Base-by-base conservation (phyloP, 2,329 filamentous ascomycete species). In the Herpomyces periplanetae region DNA sequence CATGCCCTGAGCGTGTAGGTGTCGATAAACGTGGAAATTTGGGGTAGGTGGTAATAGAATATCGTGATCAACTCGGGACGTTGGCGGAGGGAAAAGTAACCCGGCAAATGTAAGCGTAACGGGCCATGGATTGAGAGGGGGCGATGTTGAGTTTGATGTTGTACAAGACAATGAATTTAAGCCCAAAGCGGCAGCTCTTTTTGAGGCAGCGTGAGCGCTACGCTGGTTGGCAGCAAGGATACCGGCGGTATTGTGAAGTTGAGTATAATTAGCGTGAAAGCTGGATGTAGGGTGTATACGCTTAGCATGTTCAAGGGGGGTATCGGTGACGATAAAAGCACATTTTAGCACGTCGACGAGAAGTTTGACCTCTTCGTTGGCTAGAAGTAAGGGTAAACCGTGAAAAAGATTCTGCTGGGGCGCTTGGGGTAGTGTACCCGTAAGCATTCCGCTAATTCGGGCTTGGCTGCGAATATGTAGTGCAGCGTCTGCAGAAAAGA, bases 351-450 rank as follows among this genome's bases (percentile, higher is more conserved):
- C n/a, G n/a, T 69, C 60, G 23, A 85, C 57, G 11, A 96, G 49
- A 20, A 80, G 41, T 26, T 58, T 51, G 3, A 62, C 73, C 43
- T 96, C 80, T 40, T 91, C 80, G 2, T 68, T 61, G 44, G 80
- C 66, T 17, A 96, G 47, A 43, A 88, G 64, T 11, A 91, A 42
- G 2, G 80, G 80, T 19, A 91, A 42, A 17, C 73, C 68, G 23
- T 75, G 51, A 34, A 91, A 91, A 22, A 87, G 52, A 40, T 87
- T 91, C 40, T 96, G 80, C 29, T 84, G 75, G 4, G 73, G 71
- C 22, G 69, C 61, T 39, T 91, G 73, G 2, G 80, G 75, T 12
- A 87, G 56, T 4, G 66, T 73, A 22, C 80, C 80, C 23, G 66
- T 59, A 21, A 87, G 48, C 13, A 80, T 62, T 26, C 71, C 71